Evolutionary conservation across 106 monocot species (phyloP).

Genomic region (Allium sativum): DNA sequence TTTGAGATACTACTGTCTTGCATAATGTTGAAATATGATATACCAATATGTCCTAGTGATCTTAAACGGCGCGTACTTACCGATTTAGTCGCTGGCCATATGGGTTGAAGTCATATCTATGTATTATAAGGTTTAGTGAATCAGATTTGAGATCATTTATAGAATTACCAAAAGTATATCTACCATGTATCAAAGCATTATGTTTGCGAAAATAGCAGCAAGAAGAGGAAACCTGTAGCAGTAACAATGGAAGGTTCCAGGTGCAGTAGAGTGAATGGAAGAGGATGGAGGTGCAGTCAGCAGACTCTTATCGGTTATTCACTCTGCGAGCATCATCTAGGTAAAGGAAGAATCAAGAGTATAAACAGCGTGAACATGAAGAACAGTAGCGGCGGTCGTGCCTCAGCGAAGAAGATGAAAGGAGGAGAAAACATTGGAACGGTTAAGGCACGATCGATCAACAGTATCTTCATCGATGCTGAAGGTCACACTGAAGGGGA

Average conservation of each 20-base stretch:
- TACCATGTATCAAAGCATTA: neutral
- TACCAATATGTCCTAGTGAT: neutral
- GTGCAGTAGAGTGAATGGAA: conserved; percentile 89
- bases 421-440: no score
- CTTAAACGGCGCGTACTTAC: neutral
- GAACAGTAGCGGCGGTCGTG: no score
- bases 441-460: no score
- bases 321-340: conserved; percentile 88
- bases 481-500: no score
- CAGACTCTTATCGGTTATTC: conserved; percentile 78
- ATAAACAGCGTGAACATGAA: conserved; percentile 18
- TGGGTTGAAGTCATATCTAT: neutral
- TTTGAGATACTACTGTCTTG: no score
- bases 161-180: neutral
- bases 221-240: conserved; percentile 29
- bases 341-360: conserved; percentile 72
- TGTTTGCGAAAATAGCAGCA: neutral
- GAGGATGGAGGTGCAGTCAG: conserved; percentile 88
- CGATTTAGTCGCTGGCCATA: neutral
- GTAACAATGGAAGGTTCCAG: conserved; percentile 70
- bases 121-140: neutral
- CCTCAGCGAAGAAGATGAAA: no score
- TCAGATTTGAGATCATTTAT: neutral
- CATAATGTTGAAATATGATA: no score
- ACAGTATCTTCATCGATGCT: no score